phyloP scores from a whole-genome alignment of 768 basidiomycete genomes.

The Pulveroboletus frians region DNA sequence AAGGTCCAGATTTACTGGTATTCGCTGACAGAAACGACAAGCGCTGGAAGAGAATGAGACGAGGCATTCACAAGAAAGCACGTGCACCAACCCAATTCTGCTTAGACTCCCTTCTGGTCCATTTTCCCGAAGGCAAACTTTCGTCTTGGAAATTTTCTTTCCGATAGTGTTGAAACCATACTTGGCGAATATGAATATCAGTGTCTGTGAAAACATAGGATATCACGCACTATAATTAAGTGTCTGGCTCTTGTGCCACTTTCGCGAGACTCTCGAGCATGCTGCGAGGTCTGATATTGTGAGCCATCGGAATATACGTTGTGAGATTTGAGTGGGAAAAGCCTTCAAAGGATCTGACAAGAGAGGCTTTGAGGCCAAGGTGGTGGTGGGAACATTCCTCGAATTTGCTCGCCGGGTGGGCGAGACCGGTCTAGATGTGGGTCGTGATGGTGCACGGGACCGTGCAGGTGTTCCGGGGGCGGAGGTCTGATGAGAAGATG shows the following conservation, averaged over 20 bases:
- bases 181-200: constrained; percentile 37
- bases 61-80: constrained; percentile 5
- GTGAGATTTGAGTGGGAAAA: constrained; percentile 78
- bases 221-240: constrained; percentile 73
- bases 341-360: constrained; percentile 57
- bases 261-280: constrained; percentile 76
- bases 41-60: constrained; percentile 40
- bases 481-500: constrained; percentile 45
- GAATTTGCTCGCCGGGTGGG: constrained; percentile 18
- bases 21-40: constrained; percentile 40
- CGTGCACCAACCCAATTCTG: constrained; percentile 66
- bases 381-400: constrained; percentile 26
- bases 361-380: constrained; percentile 17
- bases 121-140: constrained; percentile 74
- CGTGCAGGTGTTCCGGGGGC: constrained; percentile 62
- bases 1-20: constrained; percentile 37
- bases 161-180: constrained; percentile 92
- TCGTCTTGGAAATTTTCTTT: constrained; percentile 84
- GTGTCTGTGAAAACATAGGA: not conserved
- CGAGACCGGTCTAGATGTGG: constrained; percentile 44
- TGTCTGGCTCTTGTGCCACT: constrained; percentile 87
- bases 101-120: constrained; percentile 92
- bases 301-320: constrained; percentile 66
- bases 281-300: constrained; percentile 62
- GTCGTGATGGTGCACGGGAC: constrained; percentile 50